These are phyloP conservation scores for Pichia sp. DNA, from an alignment of 1,139 yeast species.

Conservation along the genomic window DNA sequence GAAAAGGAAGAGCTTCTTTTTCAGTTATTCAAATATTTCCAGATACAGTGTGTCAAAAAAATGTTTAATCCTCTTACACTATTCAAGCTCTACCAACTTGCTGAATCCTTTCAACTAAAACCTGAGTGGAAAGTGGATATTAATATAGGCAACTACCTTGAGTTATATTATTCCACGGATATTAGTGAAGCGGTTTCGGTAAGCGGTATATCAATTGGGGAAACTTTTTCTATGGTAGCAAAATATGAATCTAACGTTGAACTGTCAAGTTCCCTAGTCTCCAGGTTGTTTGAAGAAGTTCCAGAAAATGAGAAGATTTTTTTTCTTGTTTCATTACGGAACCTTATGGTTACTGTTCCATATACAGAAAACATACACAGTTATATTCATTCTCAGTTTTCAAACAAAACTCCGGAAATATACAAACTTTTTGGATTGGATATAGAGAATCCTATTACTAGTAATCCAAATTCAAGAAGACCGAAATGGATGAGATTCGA, in stretches of 20 bases:
- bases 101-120: slow-evolving; percentile 1
- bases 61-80: slow-evolving; percentile 1
- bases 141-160: slow-evolving; percentile 5
- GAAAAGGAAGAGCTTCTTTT: not conserved
- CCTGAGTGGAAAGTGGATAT: slow-evolving; percentile 4
- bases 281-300: not conserved
- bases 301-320: slow-evolving; percentile 1
- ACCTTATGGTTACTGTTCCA: slow-evolving; percentile 1
- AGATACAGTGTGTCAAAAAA: not conserved
- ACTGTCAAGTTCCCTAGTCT: not conserved
- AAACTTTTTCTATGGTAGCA: not conserved
- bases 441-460: not conserved
- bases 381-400: slow-evolving; percentile 1
- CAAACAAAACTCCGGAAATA: not conserved
- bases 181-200: not conserved
- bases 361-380: slow-evolving; percentile 4
- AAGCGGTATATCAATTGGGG: not conserved
- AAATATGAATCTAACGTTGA: slow-evolving; percentile 11
- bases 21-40: slow-evolving; percentile 5
- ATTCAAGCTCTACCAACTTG: slow-evolving; percentile 6
- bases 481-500: slow-evolving; percentile 14
- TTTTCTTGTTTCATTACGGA: slow-evolving; percentile 4
- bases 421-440: slow-evolving; percentile 10
- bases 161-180: not conserved
- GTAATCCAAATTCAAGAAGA: not conserved